Base-by-base conservation (phyloP, 2,329 filamentous ascomycete species). In the Coniochaeta sp. region DNA sequence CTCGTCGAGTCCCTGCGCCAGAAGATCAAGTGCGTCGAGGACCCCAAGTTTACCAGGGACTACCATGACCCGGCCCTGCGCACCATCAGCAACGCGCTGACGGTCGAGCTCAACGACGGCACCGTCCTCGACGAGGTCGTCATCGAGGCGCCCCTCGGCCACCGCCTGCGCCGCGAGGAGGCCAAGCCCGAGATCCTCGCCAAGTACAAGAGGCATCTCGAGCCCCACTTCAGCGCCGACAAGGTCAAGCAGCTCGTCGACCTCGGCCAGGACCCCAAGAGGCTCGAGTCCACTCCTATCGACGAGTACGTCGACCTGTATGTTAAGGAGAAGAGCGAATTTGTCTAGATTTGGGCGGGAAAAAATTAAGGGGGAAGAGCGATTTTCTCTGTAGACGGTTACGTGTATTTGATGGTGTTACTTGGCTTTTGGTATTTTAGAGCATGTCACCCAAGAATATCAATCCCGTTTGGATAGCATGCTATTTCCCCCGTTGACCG, bases 41-140 rank as follows among this genome's bases (percentile, higher is more conserved):
- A 99, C 73, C 87, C 90, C 53, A 82, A 92, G 72, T 97, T 91
- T 79, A 97, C 94, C 60, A 74, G 79, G 67, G 92, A 97, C 72
- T 99, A 99, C 83, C 94, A 99, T 68, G 81, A 97, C 76, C 90
- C 94, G 27, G 76, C 80, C 60, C 89, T 95, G 76, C 89, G 94
- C 63, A 96, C 91, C 71, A 99, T 99, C 73, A 90, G 91, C 70
- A 99, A 99, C 75, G 94, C 91, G 8, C 79, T 99, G 59, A 96
- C 91, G 27, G 91, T 99, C 53, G 92, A 87, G 64, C 80, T 99
- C 61, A 94, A 96, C 70, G 92, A 97, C 67, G 94, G 94, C 63
- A 96, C 91, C 46, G 79, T 94, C 9, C 78, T 97, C 31, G 86
- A 92, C 20, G 94, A 99, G 75, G 84, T 95, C 54, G 87, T 88